Evolutionary conservation across 2,329 filamentous ascomycete genomes (phyloP).

Genomic region (Stagonosporopsis chrysanthemi): DNA sequence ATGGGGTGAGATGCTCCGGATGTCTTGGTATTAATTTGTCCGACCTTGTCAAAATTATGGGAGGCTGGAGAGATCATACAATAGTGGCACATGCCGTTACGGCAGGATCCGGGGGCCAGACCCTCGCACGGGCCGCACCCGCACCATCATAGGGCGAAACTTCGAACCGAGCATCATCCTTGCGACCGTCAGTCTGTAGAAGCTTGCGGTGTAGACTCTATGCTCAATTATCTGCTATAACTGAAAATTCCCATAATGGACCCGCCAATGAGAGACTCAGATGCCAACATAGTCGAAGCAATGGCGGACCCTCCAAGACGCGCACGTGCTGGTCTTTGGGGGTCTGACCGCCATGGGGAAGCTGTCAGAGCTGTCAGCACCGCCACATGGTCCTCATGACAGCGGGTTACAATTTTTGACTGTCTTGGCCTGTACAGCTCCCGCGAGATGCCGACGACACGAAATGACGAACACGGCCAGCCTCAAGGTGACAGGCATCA

Average conservation of each 20-base stretch:
- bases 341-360: not conserved
- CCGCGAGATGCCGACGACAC: not conserved
- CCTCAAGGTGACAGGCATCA: not conserved
- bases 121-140: not conserved
- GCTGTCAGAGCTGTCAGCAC: not conserved
- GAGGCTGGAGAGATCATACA: not conserved
- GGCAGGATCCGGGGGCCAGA: not conserved
- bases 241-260: not conserved
- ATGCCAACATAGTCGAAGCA: not conserved
- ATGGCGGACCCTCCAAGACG: not conserved
- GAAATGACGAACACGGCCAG: not conserved
- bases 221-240: not conserved
- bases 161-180: not conserved
- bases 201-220: too few species aligned
- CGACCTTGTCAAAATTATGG: not conserved
- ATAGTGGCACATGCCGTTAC: not conserved
- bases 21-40: not conserved
- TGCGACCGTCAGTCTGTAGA: not conserved
- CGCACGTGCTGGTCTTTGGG: not conserved
- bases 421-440: not conserved
- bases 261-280: not conserved
- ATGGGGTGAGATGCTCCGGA: not conserved
- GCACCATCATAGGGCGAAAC: not conserved
- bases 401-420: not conserved
- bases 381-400: not conserved